A percentile compares a stretch with the other conserved stretches of the same genome.
Evolutionary conservation across 1,284 basidiomycete species (phyloP).

Genomic region (Cystobasidium slooffiae): DNA sequence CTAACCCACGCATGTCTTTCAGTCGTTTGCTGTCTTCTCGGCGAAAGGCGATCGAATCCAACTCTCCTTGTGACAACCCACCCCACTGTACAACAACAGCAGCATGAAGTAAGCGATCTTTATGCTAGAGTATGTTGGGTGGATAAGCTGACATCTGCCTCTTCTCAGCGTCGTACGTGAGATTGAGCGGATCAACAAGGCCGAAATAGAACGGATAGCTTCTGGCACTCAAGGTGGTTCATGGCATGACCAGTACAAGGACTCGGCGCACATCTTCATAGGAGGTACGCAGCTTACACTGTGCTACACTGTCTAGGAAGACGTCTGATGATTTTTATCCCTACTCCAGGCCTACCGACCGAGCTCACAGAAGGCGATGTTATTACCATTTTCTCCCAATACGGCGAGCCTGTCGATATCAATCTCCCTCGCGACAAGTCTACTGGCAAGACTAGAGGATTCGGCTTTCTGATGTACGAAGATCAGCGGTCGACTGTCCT

Average conservation of each 20-base stretch:
- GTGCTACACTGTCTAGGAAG: background rate
- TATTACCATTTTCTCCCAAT: conserved; percentile 97
- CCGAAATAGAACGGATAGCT: conserved; percentile 73
- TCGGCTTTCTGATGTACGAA: conserved; percentile 98
- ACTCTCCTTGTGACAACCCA: background rate
- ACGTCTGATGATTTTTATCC: background rate
- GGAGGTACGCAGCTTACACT: conserved; percentile 60
- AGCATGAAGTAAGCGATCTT: conserved; percentile 28
- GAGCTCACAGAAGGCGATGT: conserved; percentile 97
- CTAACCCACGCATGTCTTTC: too few relatives aligned
- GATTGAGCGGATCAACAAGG: conserved; percentile 89
- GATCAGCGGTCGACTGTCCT: conserved; percentile 94
- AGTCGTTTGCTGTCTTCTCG: background rate
- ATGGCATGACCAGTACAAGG: conserved; percentile 79
- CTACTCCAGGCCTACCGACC: conserved; percentile 67
- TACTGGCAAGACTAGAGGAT: conserved; percentile 85
- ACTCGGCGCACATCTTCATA: conserved; percentile 92
- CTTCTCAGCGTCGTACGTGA: conserved; percentile 78
- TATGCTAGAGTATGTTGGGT: background rate
- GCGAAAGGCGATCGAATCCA: background rate
- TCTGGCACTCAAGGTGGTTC: conserved; percentile 72
- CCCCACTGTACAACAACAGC: background rate
- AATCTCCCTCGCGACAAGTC: conserved; percentile 90
- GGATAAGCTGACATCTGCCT: background rate
- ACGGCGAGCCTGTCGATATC: conserved; percentile 72